phyloP scores from a whole-genome alignment of 441 rosid species.

The Pelargonium cotyledonis region DNA sequence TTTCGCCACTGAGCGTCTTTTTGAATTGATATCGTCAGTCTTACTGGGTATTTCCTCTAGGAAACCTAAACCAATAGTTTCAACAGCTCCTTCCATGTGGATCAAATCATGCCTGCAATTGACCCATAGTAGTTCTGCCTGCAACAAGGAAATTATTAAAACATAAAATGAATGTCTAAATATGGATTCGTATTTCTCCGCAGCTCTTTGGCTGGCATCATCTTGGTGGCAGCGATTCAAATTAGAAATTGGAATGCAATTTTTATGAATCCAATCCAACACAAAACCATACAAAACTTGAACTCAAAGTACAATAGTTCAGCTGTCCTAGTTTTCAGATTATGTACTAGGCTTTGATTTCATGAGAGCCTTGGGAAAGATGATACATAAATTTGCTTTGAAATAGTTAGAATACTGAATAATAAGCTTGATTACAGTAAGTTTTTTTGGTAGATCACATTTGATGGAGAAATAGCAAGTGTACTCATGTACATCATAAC shows the following conservation, averaged over 20 bases:
- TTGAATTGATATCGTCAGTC: conserved; percentile 16
- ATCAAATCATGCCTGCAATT: conserved; percentile 49
- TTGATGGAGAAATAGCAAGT: too few species aligned
- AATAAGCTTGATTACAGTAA: background rate
- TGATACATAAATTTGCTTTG: background rate
- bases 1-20: conserved; percentile 27
- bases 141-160: conserved; percentile 25
- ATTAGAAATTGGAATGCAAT: too few species aligned
- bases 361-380: background rate
- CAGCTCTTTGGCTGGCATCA: too few species aligned
- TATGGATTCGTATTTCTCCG: too few species aligned
- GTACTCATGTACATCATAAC: background rate
- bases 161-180: background rate
- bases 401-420: background rate
- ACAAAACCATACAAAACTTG: too few species aligned
- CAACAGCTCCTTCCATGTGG: conserved; percentile 38
- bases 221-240: too few species aligned
- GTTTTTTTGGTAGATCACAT: background rate
- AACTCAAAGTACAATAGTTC: too few species aligned
- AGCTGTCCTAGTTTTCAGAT: too few species aligned
- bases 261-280: too few species aligned
- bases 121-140: conserved; percentile 52
- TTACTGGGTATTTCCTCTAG: conserved; percentile 27
- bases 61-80: conserved; percentile 39
- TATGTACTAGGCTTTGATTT: background rate